These are phyloP conservation scores for Yamadazyma pseudoaaseri DNA, from an alignment of 1,139 yeast genomes.

Conservation along the genomic window DNA sequence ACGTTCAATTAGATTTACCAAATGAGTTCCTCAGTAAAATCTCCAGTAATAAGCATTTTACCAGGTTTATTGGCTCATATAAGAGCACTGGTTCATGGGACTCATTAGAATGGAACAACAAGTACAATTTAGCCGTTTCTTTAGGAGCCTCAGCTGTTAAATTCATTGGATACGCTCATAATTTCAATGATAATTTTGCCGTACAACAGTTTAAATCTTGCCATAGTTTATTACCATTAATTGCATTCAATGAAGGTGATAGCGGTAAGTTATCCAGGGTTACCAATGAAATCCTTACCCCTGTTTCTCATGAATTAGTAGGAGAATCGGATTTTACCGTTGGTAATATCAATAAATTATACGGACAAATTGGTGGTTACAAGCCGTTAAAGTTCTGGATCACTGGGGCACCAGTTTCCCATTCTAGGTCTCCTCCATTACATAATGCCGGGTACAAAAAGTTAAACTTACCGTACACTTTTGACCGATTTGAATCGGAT, in stretches of 20 bases:
- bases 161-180: slow-evolving; percentile 75
- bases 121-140: slow-evolving; percentile 64
- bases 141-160: slow-evolving; percentile 75
- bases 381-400: slow-evolving; percentile 62
- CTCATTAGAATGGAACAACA: slow-evolving; percentile 69
- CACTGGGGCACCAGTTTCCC: slow-evolving; percentile 79
- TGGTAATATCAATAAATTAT: slow-evolving; percentile 58
- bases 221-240: slow-evolving; percentile 60
- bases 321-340: slow-evolving; percentile 63
- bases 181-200: slow-evolving; percentile 63
- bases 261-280: slow-evolving; percentile 79
- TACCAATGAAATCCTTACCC: slow-evolving; percentile 73
- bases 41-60: slow-evolving; percentile 46
- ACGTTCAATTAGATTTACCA: slow-evolving; percentile 50
- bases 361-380: slow-evolving; percentile 62
- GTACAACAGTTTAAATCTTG: slow-evolving; percentile 65
- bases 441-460: slow-evolving; percentile 75
- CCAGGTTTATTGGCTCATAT: slow-evolving; percentile 77
- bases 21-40: slow-evolving; percentile 28
- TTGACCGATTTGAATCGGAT: slow-evolving; percentile 66
- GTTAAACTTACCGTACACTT: slow-evolving; percentile 76
- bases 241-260: slow-evolving; percentile 81
- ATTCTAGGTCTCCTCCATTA: slow-evolving; percentile 84
- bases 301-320: slow-evolving; percentile 69
- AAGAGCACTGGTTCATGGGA: slow-evolving; percentile 64